phyloP scores from a whole-genome alignment of 352 stramenopile species.

The Globisporangium spinosum region DNA sequence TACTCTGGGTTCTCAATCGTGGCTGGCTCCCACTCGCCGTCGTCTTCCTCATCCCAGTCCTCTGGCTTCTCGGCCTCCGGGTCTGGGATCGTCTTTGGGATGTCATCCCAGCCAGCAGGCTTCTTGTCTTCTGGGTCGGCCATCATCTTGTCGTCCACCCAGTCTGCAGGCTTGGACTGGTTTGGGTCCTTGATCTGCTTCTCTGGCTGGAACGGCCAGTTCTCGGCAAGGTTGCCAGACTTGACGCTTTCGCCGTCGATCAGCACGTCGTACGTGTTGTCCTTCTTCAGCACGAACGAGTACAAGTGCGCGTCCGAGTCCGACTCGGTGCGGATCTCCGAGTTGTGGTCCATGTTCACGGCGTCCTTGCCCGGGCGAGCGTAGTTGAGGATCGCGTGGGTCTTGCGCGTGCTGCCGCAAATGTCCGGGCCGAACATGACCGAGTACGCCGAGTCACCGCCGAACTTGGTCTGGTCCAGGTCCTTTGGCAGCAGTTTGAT shows the following conservation, averaged over 20 bases:
- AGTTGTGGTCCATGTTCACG: conserved; percentile 89
- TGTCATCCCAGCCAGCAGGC: conserved; percentile 96
- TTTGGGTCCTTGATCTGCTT: conserved; percentile 97
- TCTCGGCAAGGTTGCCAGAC: conserved; percentile 89
- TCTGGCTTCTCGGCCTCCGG: conserved; percentile 95
- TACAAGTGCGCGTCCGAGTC: conserved; percentile 95
- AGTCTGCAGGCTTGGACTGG: conserved; percentile 96
- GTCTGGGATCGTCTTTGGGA: conserved; percentile 95
- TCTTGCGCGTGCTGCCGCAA: conserved; percentile 95
- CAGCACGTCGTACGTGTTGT: conserved; percentile 97
- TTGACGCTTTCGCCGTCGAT: conserved; percentile 96
- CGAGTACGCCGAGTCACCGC: conserved; percentile 92
- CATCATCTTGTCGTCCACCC: conserved; percentile 95
- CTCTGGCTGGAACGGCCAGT: conserved; percentile 94
- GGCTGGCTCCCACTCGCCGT: conserved; percentile 97
- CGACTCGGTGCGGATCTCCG: conserved; percentile 72
- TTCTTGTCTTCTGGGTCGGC: conserved; percentile 94
- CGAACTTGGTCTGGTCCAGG: conserved; percentile 92
- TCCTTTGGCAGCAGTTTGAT: conserved; percentile 97
- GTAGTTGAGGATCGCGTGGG: conserved; percentile 98
- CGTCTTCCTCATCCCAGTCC: conserved; percentile 99
- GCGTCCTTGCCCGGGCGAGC: conserved; percentile 93
- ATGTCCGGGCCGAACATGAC: conserved; percentile 99
- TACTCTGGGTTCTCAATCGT: conserved; percentile 97
- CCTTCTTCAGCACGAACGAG: conserved; percentile 95